Base-by-base conservation (phyloP, 768 basidiomycete genomes). In the Gelatoporia subvermispora region DNA sequence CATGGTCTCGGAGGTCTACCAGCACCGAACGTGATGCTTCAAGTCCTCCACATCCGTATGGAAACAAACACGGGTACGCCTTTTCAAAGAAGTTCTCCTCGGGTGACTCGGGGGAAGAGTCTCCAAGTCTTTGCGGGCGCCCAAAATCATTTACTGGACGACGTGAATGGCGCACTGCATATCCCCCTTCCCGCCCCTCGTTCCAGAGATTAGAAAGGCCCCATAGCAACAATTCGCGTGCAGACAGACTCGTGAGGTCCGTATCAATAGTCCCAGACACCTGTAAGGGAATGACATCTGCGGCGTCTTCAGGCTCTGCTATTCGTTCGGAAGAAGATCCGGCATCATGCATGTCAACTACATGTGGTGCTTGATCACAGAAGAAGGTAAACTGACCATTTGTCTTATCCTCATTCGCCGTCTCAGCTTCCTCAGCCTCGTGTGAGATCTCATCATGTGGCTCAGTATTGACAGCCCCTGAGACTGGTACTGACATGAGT, bases 221-320 rank as follows among this genome's bases (percentile, higher is more conserved):
- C 55, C 59, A 65, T n/a, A 43, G 3, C 54, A 59, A 52, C 24
- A 65, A 10, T 35, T 67, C 60, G 3, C 15, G 36, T 3, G 45
- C 37, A 0, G 60, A 53, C 1, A 71, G 1, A 11, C 51, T 50
- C 1, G 52, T 47, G 3, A 65, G 23, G 28, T 69, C 65, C 2
- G 47, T 66, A 46, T 71, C 65, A 2, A 61, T 43, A 0, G 51
- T 45, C 3, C 64, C 69, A 8, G 52, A 47, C 0, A 52, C n/a
- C 34, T 64, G 55, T 10, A 69, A 31, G 0, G 67, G 66, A 13
- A 68, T 60, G 0, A 67, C 61, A 38, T 16, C n/a, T 38, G 37
- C 8, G 16, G 8, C 4, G 37, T 38, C 37, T 38, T 16, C 13
- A 31, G 28, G 13, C 7, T 13, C 28, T 31, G 28, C 28, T 31